Evolutionary conservation across 2,329 filamentous ascomycete species (phyloP), one percentile per base, ranked within the genome.

Genomic region (Fusarium newnesense): DNA sequence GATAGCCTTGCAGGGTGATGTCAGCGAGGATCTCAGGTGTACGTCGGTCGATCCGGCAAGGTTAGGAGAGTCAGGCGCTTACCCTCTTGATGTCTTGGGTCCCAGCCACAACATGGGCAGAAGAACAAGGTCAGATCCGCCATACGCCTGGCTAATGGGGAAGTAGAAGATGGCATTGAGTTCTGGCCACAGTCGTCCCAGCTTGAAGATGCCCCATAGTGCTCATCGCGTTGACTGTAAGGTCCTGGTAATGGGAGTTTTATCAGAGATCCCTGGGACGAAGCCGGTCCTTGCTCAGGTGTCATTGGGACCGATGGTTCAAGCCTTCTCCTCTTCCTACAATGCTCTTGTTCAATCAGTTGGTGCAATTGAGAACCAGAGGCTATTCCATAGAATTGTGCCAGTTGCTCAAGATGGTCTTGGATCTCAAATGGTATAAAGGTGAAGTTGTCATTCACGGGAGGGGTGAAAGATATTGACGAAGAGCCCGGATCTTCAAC

Each of bases 51-150:
- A 50, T 36, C 24, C 21, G 32, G 19, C 21, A 36, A 40, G 26
- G 26, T 46, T 54, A 32, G 11, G 19, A 65, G 18, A 60, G 28
- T 9, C 34, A 43, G 42, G n/a, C 46, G 50, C 81, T 57, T 77
- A 84, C 82, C 79, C 54, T 80, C 77, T n/a, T 75, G 54, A 16
- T 77, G 75, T 60, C 75, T 75, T 53, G 76, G 67, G 30, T 73
- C 67, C 58, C 75, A 71, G n/a, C 77, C 76, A 66, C 82, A 83
- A 57, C 77, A 79, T 28, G 79, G 77, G 60, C 80, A 83, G 21
- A 81, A 61, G 21, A 79, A 61, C 32, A 75, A 56, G 21, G 72
- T 75, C 52, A 81, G 59, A 60, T 79, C 76, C 26, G 75, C 76
- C 64, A 84, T 72, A 36, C 80, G 76, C 54, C 70, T 76, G 21